Base-by-base conservation (phyloP, 2,329 filamentous ascomycete species). In the Proliferodiscus dingleyae region DNA sequence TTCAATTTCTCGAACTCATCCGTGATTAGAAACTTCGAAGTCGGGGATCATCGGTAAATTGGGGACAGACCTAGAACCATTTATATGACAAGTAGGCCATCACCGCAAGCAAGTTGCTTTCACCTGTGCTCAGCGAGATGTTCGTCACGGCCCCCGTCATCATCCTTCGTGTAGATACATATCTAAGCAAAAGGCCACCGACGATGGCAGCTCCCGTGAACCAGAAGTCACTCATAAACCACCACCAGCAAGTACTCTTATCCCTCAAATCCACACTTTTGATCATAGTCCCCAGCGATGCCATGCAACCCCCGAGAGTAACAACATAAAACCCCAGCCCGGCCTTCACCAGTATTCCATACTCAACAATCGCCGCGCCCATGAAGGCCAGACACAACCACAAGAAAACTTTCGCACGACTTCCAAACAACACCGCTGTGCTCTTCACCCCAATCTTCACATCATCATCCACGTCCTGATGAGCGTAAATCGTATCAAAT, bases 401-500 rank as follows among this genome's bases (percentile, higher is more conserved):
- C 10, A 33, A n/a, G 10, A 33, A 15, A 8, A n/a, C 13, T n/a
- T 33, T 33, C 2, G 30, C 16, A 16, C 16, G 13, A 6, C 15
- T n/a, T 15, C 30, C 6, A n/a, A 33, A 33, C 11, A 33, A n/a
- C 6, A 33, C 30, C 7, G 30, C 30, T 15, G 30, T 33, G 30
- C 30, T 33, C 16, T 33, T 33, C 15, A 33, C 30, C 6, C 30
- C 30, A n/a, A 33, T 33, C 16, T 15, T 33, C 11, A n/a, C 16
- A 15, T 45, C 34, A 16, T 37, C 34, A 9, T 5, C 34, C 5
- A 37, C 10, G 18, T 32, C 38, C 16, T 41, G 38, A 18, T 32
- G 22, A 7, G 38, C 38, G 26, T 41, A 41, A n/a, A 41, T 41
- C 24, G 38, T 41, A 15, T 41, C 38, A 16, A 30, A 41, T 6